phyloP scores from a whole-genome alignment of 495 filamentous ascomycete genomes.

The Hypoxylon lienhwacheense region DNA sequence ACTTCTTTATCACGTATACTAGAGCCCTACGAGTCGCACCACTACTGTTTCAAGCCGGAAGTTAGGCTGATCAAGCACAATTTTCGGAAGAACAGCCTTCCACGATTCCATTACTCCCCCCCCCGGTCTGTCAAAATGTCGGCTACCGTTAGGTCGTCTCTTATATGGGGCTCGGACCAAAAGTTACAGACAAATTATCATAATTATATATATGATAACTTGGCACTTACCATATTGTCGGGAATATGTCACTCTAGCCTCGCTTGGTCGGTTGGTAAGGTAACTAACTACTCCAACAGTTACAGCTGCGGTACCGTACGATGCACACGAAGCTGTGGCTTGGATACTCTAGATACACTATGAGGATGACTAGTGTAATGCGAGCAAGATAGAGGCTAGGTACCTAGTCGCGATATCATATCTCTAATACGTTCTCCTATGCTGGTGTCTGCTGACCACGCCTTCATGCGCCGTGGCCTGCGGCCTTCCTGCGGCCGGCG shows the following conservation, averaged over 20 bases:
- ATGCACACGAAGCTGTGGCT: slow-evolving; percentile 24
- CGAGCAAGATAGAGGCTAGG: slow-evolving; percentile 13
- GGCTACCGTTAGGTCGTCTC: neutral
- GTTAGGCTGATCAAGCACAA: slow-evolving; percentile 9
- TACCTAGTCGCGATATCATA: slow-evolving; percentile 5
- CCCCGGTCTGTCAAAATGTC: neutral
- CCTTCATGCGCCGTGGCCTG: slow-evolving; percentile 36
- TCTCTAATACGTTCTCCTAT: slow-evolving; percentile 9
- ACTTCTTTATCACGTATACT: slow-evolving; percentile 7
- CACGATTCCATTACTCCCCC: slow-evolving; percentile 5
- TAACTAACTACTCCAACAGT: slow-evolving; percentile 8
- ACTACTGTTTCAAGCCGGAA: slow-evolving; percentile 19
- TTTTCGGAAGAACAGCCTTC: slow-evolving; percentile 7
- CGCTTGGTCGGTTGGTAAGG: slow-evolving; percentile 1
- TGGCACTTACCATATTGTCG: slow-evolving; percentile 18
- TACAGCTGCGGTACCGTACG: neutral
- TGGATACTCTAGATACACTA: neutral
- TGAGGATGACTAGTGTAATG: slow-evolving; percentile 15
- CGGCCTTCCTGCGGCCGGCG: slow-evolving; percentile 39
- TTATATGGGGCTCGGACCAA: neutral
- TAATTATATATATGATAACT: slow-evolving; percentile 4
- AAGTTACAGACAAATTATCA: slow-evolving; percentile 9
- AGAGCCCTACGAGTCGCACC: slow-evolving; percentile 26
- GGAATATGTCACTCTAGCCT: slow-evolving; percentile 9
- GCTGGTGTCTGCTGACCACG: slow-evolving; percentile 38